Evolutionary conservation across 106 monocot genomes (phyloP).

Genomic region (Dioscorea zingiberensis): DNA sequence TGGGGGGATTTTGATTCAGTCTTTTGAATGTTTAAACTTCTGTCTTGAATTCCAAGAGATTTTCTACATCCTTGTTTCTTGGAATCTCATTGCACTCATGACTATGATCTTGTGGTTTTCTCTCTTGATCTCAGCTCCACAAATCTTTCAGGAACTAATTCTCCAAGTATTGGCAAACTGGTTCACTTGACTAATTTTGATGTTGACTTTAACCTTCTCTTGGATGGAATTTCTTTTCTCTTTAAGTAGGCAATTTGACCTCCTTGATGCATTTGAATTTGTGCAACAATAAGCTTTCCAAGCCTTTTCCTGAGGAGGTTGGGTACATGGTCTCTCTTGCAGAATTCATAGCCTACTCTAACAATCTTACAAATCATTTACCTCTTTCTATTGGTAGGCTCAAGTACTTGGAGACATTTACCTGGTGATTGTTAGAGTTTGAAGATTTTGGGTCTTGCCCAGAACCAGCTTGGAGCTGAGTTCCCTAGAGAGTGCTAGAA

Average conservation of each 20-base stretch:
- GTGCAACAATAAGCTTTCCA: no score
- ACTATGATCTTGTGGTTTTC: conserved; percentile 28
- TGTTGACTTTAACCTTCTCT: no score
- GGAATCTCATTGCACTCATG: conserved; percentile 37
- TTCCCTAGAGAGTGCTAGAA: conserved; percentile 64
- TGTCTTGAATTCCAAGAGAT: not conserved
- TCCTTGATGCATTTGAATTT: no score
- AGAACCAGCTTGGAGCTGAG: conserved; percentile 58
- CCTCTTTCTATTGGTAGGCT: conserved; percentile 67
- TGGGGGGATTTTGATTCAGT: no score
- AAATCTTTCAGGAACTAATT: conserved; percentile 73
- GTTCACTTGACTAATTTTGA: no score
- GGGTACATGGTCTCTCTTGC: conserved; percentile 54
- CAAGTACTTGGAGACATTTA: conserved; percentile 53
- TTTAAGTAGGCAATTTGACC: no score
- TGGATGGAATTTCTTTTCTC: no score
- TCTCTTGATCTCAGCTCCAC: conserved; percentile 54
- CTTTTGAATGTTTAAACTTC: no score
- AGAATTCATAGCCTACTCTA: conserved; percentile 64
- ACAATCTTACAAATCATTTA: conserved; percentile 61
- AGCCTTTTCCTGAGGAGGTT: no score
- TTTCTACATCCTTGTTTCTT: not conserved
- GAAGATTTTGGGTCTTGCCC: conserved; percentile 70
- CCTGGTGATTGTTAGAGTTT: conserved; percentile 58
- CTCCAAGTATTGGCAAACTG: conserved; percentile 56